Evolutionary conservation across 495 filamentous ascomycete genomes (phyloP).

Genomic region (Eremomyces bilateralis): DNA sequence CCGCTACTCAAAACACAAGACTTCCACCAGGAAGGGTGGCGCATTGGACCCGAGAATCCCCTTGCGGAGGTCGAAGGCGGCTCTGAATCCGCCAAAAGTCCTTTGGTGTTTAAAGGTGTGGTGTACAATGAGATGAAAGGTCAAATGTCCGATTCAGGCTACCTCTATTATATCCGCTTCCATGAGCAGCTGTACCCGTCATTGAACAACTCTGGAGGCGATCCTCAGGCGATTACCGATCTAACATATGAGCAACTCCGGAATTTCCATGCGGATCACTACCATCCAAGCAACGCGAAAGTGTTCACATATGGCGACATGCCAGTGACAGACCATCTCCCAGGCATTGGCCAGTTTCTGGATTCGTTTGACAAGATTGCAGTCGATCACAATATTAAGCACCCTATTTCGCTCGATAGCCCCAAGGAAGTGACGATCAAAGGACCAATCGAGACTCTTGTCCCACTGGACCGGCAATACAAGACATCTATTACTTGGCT

Average conservation of each 20-base stretch:
- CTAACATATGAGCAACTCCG: conserved; percentile 71
- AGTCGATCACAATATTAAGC: conserved; percentile 49
- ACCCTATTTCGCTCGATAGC: conserved; percentile 50
- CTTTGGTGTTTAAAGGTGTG: conserved; percentile 94
- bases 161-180: conserved; percentile 83
- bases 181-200: conserved; percentile 85
- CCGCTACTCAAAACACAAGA: conserved; percentile 77
- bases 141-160: conserved; percentile 91
- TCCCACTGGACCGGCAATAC: conserved; percentile 64
- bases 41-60: conserved; percentile 79
- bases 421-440: conserved; percentile 44
- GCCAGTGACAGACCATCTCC: conserved; percentile 57
- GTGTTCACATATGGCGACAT: conserved; percentile 90
- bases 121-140: conserved; percentile 99
- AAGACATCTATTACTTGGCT: conserved; percentile 91
- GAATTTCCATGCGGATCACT: conserved; percentile 72
- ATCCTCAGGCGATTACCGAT: conserved; percentile 88
- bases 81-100: conserved; percentile 27
- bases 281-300: conserved; percentile 92
- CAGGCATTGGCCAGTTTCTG: conserved; percentile 51
- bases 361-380: conserved; percentile 43
- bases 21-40: conserved; percentile 92
- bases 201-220: conserved; percentile 88
- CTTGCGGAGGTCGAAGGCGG: conserved; percentile 25
- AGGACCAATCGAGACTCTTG: conserved; percentile 75